A percentile compares a stretch with the other conserved stretches of the same genome.
phyloP scores from a whole-genome alignment of 495 filamentous ascomycete genomes.

The Penicillium robsamsonii region DNA sequence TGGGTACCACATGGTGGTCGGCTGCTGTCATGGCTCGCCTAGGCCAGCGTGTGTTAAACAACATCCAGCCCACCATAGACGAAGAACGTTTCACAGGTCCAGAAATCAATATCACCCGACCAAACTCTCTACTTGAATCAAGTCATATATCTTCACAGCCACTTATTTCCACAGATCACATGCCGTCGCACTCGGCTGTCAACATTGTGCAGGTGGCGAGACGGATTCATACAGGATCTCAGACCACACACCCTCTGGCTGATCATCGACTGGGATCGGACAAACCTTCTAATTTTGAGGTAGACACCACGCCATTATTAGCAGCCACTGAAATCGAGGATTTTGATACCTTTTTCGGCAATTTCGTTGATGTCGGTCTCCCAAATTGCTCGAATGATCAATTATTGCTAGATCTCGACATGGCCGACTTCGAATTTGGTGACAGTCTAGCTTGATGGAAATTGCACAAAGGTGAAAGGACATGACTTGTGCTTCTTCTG shows the following conservation, averaged over 20 bases:
- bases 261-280: background rate
- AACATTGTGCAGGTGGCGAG: background rate
- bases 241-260: background rate
- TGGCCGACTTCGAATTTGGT: slow-evolving; percentile 1
- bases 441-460: background rate
- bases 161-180: background rate
- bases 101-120: slow-evolving; percentile 9
- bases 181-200: background rate
- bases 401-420: slow-evolving; percentile 10
- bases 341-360: slow-evolving; percentile 21
- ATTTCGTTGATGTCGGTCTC: slow-evolving; percentile 26
- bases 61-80: slow-evolving; percentile 9
- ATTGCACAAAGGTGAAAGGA: background rate
- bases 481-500: background rate
- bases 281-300: slow-evolving; percentile 11
- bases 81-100: slow-evolving; percentile 1
- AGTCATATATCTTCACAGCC: background rate
- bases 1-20: slow-evolving; percentile 26
- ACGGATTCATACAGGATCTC: background rate
- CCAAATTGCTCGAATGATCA: slow-evolving; percentile 18
- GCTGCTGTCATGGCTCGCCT: slow-evolving; percentile 28
- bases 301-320: background rate
- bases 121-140: background rate
- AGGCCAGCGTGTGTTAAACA: slow-evolving; percentile 20
- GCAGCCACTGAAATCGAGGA: slow-evolving; percentile 4